Base-by-base conservation (phyloP, 139 green algal genomes). In the Coelastrella sp. region DNA sequence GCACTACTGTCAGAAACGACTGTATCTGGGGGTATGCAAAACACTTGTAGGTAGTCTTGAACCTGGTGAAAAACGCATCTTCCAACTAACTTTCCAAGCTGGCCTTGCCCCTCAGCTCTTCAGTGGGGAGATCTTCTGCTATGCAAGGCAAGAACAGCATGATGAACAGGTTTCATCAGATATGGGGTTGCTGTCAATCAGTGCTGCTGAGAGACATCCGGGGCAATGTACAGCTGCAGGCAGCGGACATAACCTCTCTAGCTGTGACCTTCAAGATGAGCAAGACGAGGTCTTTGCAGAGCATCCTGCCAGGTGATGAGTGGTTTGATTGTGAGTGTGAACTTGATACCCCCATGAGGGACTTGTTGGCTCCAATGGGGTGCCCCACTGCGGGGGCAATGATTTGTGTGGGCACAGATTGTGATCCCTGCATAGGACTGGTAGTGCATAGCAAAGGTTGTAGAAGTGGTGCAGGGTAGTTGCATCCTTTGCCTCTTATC, bases 271-370 rank as follows among this genome's bases (percentile, higher is more conserved):
- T 17, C 17, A n/a, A 41, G 78, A 78, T 5, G n/a, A 60, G 6
- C 48, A 51, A 2, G 84, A 89, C 51, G 83, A 91, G 79, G 64
- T 89, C n/a, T 87, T 90, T 50, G 88, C 77, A 6, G 38, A 77
- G 75, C 79, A 91, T 72, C 88, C 79, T 32, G 40, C 48, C 3
- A 84, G 57, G 59, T 89, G 81, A 48, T 32, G 3, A n/a, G n/a
- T n/a, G n/a, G n/a, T n/a, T n/a, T n/a, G n/a, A n/a, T n/a, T n/a
- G n/a, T n/a, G n/a, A n/a, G 38, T 19, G 7, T 21, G 19, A 23
- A 8, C 7, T 34, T 66, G 57, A 27, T 34, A n/a, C 57, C 2
- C n/a, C n/a, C n/a, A n/a, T n/a, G n/a, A n/a, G n/a, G n/a, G n/a
- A n/a, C n/a, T n/a, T n/a, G n/a, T n/a, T n/a, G n/a, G n/a, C n/a